A percentile compares a stretch with the other conserved stretches of the same genome.
phyloP scores from a whole-genome alignment of 202 grass and related monocot genomes.

The Musa balbisiana region DNA sequence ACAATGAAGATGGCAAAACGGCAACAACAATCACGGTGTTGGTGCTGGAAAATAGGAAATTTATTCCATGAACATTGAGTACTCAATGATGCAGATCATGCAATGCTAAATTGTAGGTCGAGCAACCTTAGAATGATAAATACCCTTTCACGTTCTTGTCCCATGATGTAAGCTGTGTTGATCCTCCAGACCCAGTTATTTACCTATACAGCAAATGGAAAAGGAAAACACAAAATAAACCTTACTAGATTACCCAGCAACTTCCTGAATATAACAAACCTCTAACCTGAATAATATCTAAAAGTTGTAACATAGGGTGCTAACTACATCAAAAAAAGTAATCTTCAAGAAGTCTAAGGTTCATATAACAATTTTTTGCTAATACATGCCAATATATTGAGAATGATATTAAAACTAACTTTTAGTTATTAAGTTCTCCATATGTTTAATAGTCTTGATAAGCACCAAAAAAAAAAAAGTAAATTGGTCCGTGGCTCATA shows the following conservation, averaged over 20 bases:
- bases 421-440: no score
- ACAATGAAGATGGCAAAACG: conserved; percentile 7
- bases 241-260: conserved; percentile 36
- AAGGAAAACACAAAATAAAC: conserved; percentile 27
- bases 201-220: conserved; percentile 60
- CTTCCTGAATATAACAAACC: conserved; percentile 1
- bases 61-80: no score
- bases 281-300: neutral
- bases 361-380: no score
- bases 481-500: no score
- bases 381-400: no score
- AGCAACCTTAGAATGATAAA: conserved; percentile 42
- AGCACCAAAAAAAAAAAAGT: no score
- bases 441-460: no score
- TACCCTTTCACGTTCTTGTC: conserved; percentile 90
- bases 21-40: neutral
- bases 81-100: neutral
- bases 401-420: no score
- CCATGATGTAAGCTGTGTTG: conserved; percentile 69
- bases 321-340: no score
- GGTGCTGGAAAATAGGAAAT: no score
- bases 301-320: neutral
- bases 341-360: no score
- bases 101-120: neutral
- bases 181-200: conserved; percentile 99